phyloP scores from a whole-genome alignment of 495 filamentous ascomycete genomes.

The Aspergillus cristatus region DNA sequence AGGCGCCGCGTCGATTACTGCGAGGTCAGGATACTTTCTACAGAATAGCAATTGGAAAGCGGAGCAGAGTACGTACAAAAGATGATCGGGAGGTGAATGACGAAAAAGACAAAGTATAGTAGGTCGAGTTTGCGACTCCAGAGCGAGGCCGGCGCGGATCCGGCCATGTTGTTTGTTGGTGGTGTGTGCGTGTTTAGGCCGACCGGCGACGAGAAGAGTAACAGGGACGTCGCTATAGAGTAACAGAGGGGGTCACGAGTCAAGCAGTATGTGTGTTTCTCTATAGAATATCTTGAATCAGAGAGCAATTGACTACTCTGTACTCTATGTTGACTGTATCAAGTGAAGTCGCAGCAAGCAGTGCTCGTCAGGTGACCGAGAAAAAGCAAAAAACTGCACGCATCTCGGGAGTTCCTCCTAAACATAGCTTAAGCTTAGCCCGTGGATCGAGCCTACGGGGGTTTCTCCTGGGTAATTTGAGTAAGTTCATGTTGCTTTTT shows the following conservation, averaged over 20 bases:
- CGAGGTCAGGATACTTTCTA: no score
- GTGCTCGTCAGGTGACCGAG: background rate
- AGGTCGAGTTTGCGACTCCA: constrained; percentile 43
- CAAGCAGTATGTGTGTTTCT: no score
- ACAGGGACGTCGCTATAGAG: no score
- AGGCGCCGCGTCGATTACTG: constrained; percentile 58
- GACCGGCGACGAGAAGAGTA: no score
- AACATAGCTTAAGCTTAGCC: constrained; percentile 24
- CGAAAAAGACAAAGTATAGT: constrained; percentile 61
- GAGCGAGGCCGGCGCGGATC: constrained; percentile 15
- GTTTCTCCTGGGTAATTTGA: background rate
- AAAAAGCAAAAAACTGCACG: background rate
- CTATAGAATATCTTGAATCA: background rate
- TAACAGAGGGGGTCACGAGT: no score
- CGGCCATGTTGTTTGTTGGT: constrained; percentile 3
- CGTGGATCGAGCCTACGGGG: constrained; percentile 5
- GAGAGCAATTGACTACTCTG: background rate
- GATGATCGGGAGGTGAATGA: constrained; percentile 57
- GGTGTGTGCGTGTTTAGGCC: background rate
- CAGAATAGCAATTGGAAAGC: no score
- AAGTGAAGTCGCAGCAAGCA: background rate
- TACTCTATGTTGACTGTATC: no score
- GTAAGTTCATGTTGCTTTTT: background rate
- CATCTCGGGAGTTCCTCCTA: constrained; percentile 1
- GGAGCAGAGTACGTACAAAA: constrained; percentile 51